phyloP scores from a whole-genome alignment of 1,284 basidiomycete species.

The Ganoderma multipileum region DNA sequence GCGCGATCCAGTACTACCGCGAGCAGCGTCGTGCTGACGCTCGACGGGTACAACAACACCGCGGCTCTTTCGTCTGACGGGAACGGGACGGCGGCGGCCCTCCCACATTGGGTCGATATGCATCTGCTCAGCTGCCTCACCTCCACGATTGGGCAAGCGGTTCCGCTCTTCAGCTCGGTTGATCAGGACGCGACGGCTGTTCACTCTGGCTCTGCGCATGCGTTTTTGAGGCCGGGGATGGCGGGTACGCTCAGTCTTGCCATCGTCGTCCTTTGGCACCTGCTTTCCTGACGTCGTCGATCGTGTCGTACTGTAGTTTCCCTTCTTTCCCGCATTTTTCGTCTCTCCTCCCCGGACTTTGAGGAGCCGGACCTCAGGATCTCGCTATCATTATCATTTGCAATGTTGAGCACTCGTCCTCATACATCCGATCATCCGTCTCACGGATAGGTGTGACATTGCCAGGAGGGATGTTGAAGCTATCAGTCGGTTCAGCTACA shows the following conservation, averaged over 20 bases:
- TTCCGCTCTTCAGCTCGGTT: constrained; percentile 47
- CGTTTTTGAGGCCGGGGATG: neutral
- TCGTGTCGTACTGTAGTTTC: neutral
- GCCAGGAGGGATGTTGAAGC: neutral
- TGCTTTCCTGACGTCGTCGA: neutral
- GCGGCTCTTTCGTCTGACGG: constrained; percentile 47
- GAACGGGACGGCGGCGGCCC: constrained; percentile 52
- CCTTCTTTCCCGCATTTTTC: neutral
- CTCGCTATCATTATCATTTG: neutral
- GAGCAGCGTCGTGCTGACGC: constrained; percentile 57
- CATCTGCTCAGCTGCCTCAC: constrained; percentile 58
- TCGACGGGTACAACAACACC: constrained; percentile 74
- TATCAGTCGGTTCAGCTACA: too few species aligned
- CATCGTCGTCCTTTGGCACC: neutral
- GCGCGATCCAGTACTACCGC: constrained; percentile 67
- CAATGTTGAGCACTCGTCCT: neutral
- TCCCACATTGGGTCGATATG: constrained; percentile 54
- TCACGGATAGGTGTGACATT: neutral
- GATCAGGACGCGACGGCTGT: neutral
- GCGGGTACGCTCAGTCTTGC: neutral
- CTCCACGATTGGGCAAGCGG: constrained; percentile 57
- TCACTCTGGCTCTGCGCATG: neutral
- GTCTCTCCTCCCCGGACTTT: neutral
- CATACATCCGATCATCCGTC: neutral
- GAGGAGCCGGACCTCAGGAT: neutral